Evolutionary conservation across 306 rosid species (phyloP).

Genomic region (Quercus gilva): DNA sequence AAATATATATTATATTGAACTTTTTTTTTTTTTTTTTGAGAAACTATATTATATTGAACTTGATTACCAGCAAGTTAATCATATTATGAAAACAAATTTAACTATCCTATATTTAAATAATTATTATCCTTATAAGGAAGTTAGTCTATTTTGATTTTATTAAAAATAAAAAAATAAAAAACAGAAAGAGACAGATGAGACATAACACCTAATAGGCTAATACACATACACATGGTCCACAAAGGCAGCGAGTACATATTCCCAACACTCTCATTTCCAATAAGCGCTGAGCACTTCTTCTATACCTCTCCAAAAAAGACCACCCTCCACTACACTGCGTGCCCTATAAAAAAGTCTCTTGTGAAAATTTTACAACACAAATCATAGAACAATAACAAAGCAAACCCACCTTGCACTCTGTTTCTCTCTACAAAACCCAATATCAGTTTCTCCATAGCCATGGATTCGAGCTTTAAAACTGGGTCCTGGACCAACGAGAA

Average conservation of each 20-base stretch:
- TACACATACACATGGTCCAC: background rate
- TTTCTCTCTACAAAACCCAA: too few relatives aligned
- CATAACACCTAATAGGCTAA: too few relatives aligned
- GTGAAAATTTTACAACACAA: background rate
- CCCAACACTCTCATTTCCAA: background rate
- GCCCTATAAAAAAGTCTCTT: slow-evolving; percentile 8
- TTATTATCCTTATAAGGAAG: too few relatives aligned
- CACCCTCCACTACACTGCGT: background rate
- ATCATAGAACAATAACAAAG: background rate
- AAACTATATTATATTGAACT: too few relatives aligned
- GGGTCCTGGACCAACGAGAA: slow-evolving; percentile 79
- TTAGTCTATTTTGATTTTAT: background rate
- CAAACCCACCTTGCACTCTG: too few relatives aligned
- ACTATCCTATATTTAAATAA: too few relatives aligned
- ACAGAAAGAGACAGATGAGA: background rate
- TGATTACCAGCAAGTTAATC: too few relatives aligned
- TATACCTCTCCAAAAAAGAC: background rate
- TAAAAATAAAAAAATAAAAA: background rate
- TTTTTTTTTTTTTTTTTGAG: too few relatives aligned
- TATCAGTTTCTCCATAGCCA: background rate
- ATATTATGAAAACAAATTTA: too few relatives aligned
- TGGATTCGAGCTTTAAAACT: slow-evolving; percentile 21
- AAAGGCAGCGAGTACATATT: background rate
- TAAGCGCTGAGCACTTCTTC: background rate
- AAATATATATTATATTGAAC: too few relatives aligned